These are phyloP conservation scores for Amanita pseudoporphyria DNA, from an alignment of 768 basidiomycete genomes.

Conservation along the genomic window DNA sequence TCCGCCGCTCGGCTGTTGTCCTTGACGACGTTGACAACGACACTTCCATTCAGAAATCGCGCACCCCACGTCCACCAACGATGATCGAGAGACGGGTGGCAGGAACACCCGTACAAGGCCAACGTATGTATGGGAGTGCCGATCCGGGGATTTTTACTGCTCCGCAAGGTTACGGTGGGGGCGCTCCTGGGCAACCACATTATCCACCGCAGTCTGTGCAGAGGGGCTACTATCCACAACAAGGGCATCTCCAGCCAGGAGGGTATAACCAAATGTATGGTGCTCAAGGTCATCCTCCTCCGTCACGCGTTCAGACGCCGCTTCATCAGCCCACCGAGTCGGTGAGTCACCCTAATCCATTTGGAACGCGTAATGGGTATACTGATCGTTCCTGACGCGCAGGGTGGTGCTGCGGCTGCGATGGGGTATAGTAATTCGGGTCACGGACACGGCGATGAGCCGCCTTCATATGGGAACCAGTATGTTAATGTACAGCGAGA, in stretches of 20 bases:
- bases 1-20: conserved; percentile 57
- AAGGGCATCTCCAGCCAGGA: background rate
- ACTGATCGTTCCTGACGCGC: too few relatives aligned
- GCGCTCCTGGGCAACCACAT: background rate
- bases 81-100: conserved; percentile 48
- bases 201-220: conserved; percentile 5
- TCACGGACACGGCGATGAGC: too few relatives aligned
- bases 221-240: conserved; percentile 4
- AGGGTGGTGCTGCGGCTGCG: too few relatives aligned
- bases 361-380: background rate
- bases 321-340: background rate
- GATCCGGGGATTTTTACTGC: background rate
- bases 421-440: too few relatives aligned
- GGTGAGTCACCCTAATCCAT: background rate
- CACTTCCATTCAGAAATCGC: conserved; percentile 21
- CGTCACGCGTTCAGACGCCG: background rate
- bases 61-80: conserved; percentile 49
- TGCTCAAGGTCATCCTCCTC: background rate
- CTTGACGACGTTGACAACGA: conserved; percentile 39
- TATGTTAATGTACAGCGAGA: too few relatives aligned
- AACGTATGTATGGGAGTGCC: conserved; percentile 9
- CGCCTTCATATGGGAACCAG: too few relatives aligned
- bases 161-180: background rate
- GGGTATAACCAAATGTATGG: conserved; percentile 4
- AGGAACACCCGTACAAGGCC: conserved; percentile 6